Conservation (phyloP, 2,329 filamentous ascomycete species). For the Pseudocercospora fuligena region DNA sequence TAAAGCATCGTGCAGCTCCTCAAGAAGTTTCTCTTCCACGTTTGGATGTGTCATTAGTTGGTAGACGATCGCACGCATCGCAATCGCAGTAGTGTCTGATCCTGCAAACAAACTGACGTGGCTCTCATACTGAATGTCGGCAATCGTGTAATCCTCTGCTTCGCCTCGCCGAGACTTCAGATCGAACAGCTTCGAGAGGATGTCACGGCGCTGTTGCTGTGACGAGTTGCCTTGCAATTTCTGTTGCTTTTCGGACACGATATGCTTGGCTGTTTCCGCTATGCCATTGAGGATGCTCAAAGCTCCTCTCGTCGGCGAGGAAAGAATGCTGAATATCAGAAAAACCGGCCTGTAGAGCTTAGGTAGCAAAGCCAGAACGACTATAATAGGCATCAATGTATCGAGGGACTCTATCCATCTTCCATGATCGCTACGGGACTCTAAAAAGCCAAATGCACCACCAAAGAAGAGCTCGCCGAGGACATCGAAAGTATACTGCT, state of each 20-base stretch:
- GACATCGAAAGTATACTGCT: constrained; percentile 14
- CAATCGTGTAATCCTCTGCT: background rate
- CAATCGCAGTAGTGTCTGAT: constrained; percentile 8
- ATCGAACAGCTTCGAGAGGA: too few relatives aligned
- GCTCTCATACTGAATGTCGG: background rate
- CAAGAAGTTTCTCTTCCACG: background rate
- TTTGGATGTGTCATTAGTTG: background rate
- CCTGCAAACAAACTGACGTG: background rate
- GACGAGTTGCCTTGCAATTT: too few relatives aligned
- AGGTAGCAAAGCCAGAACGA: background rate
- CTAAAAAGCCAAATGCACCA: constrained; percentile 10
- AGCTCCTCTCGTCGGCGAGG: too few relatives aligned
- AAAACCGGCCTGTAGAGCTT: too few relatives aligned
- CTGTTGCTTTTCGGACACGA: too few relatives aligned
- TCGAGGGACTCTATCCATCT: background rate
- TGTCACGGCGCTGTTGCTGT: too few relatives aligned
- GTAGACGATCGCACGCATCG: constrained; percentile 4
- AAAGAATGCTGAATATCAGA: too few relatives aligned
- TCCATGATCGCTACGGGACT: background rate
- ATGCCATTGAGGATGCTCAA: too few relatives aligned
- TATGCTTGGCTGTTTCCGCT: too few relatives aligned
- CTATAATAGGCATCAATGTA: too few relatives aligned
- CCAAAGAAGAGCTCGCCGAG: constrained; percentile 19
- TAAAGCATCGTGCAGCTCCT: background rate
- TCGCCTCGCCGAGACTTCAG: background rate